These are phyloP conservation scores for Verticillium nubilum DNA, from an alignment of 2,329 filamentous ascomycete genomes.

Conservation along the genomic window DNA sequence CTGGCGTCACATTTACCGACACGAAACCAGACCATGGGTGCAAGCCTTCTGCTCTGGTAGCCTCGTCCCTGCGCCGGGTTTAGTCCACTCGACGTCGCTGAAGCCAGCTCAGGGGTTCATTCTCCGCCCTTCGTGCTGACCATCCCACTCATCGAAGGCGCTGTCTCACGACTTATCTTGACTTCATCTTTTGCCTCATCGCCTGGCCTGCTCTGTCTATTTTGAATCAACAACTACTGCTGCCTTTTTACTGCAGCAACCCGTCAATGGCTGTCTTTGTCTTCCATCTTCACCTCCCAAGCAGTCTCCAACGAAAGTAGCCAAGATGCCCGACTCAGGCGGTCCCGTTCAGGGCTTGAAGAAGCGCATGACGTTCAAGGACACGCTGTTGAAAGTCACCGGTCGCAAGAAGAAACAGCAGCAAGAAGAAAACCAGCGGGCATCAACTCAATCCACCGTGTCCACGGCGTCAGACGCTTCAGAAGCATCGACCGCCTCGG, in stretches of 20 bases:
- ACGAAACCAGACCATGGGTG: neutral
- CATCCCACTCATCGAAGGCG: neutral
- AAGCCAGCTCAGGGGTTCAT: neutral
- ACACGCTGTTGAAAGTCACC: slow-evolving; percentile 1
- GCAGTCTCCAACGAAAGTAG: slow-evolving; percentile 1
- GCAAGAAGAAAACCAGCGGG: neutral
- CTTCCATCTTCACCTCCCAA: neutral
- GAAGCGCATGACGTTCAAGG: slow-evolving; percentile 2
- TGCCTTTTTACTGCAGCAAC: neutral
- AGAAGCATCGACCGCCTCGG: neutral
- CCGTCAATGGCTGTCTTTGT: slow-evolving; percentile 1
- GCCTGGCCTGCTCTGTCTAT: neutral
- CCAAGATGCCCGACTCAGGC: neutral
- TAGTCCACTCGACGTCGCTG: neutral
- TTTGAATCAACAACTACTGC: neutral
- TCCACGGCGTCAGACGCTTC: neutral
- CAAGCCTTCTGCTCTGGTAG: neutral
- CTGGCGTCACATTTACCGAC: neutral
- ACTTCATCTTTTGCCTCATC: neutral
- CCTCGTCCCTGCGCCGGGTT: neutral
- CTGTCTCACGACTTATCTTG: neutral
- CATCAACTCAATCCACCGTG: neutral
- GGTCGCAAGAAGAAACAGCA: neutral
- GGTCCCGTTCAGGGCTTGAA: neutral
- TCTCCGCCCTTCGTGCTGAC: neutral